Base-by-base conservation (phyloP, 768 basidiomycete species). In the Paxillus ammoniavirescens region DNA sequence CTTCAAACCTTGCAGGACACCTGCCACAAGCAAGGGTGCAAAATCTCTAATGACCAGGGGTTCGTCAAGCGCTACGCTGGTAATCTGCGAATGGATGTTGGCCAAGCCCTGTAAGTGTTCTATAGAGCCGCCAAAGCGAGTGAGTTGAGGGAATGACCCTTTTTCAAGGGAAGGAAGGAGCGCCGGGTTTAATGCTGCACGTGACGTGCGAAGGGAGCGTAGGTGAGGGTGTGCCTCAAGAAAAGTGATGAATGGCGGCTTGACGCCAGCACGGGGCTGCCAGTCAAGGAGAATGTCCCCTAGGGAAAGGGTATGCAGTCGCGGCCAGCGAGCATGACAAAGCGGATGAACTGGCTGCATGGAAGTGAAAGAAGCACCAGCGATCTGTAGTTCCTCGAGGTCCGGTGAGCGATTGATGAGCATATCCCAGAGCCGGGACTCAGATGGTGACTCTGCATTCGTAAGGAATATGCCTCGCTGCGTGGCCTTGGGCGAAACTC, bases 251-350 rank as follows among this genome's bases (percentile, higher is more conserved):
- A 91, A 88, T 0, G 84, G 82, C 10, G 80, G 74, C 54, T 82
- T 82, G 43, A 76, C 71, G 1, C 73, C 71, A 14, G 71, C 61
- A 3, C 74, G 65, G 12, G 70, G 61, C 40, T 68, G 60, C 77
- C 82, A 82, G 61, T 84, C 82, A 44, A 87, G 74, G 9, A 82
- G 76, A 26, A 89, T 77, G 56, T 89, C 85, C 0, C 88, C 87
- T 6, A 91, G 72, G 3, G 75, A 72, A 13, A 91, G 74, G 36
- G 79, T 75, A 31, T 77, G 80, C 12, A 91, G 72, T 26, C 74
- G 75, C 3, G 86, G 86, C 89, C 89, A 91, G 49, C 79, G 79
- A 9, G 83, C 87, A 42, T 75, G 62, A 41, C 81, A 79, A 9
- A 91, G 72, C 1, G 73, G 73, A 18, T 78, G 80, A 3, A 80